phyloP scores from a whole-genome alignment of 495 filamentous ascomycete genomes.

The Penicillium alfredii region DNA sequence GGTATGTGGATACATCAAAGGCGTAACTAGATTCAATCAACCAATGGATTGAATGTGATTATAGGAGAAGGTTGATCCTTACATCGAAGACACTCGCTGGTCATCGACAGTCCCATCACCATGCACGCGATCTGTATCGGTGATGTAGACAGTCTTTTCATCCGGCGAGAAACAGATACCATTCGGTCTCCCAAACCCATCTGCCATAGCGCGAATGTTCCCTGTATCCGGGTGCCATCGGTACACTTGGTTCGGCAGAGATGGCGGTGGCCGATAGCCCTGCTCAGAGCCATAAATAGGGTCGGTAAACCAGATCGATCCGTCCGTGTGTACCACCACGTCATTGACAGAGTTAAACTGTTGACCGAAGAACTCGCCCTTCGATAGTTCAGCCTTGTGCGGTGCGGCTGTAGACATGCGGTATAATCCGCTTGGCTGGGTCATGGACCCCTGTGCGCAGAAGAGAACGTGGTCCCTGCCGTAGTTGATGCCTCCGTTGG shows the following conservation, averaged over 20 bases:
- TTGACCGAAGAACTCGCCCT: conserved; percentile 49
- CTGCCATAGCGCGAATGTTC: conserved; percentile 46
- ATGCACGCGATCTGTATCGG: conserved; percentile 47
- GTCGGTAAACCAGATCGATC: conserved; percentile 59
- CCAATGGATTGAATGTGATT: neutral
- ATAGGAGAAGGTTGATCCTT: conserved; percentile 1
- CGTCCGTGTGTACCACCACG: conserved; percentile 46
- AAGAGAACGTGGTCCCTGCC: conserved; percentile 28
- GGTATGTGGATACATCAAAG: conserved; percentile 18
- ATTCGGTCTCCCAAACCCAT: conserved; percentile 52
- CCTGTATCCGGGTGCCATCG: conserved; percentile 43
- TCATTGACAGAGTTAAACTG: conserved; percentile 60
- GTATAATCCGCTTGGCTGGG: conserved; percentile 46
- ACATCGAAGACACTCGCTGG: conserved; percentile 20
- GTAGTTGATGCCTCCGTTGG: conserved; percentile 49
- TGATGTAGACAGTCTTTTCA: conserved; percentile 47
- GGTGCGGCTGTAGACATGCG: conserved; percentile 31
- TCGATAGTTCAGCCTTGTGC: conserved; percentile 13
- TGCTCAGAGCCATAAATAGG: conserved; percentile 56
- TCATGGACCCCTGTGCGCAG: conserved; percentile 49
- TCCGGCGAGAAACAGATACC: conserved; percentile 52
- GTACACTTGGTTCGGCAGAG: conserved; percentile 52
- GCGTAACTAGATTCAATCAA: conserved; percentile 18
- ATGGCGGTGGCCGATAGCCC: conserved; percentile 47
- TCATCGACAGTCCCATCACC: conserved; percentile 28